Base-by-base conservation (phyloP, 306 rosid genomes). In the Cajanus cajan region DNA sequence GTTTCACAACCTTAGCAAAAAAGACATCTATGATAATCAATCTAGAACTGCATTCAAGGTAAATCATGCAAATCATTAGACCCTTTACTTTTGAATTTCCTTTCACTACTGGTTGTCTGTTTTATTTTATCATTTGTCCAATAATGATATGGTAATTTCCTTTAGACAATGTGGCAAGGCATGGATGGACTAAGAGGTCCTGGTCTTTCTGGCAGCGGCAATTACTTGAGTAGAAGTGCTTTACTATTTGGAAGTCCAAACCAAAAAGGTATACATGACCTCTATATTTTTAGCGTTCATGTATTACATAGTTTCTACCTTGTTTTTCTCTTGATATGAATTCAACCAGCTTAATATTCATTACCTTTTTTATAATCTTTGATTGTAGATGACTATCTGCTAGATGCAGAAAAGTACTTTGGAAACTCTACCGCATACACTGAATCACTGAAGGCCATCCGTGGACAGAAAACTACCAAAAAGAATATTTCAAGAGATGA, bases 101-200 rank as follows among this genome's bases (percentile, higher is more conserved):
- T 68, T 65, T 68, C 18, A 54, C 45, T n/a, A 33, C 6, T 61
- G 2, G 0, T 12, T 13, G 3, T 24, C 15, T 18, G 3, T 68
- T 54, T 36, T 57, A 9, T 62, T 50, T 71, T 7, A 70, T 61
- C 18, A 21, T 37, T 2, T 11, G 44, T 54, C 7, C 66, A 2
- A 65, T 54, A 3, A 28, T 28, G 31, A 16, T 4, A 34, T 55
- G 33, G 45, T 5, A 15, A 70, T 28, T 76, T 70, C 10, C 7
- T 43, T 31, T 51, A 87, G 90, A 80, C 87, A 58, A 85, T 81
- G 81, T 87, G 90, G 90, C 84, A 82, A 28, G 90, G 90, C 45
- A 84, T 84, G 90, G 86, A 87, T 80, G 86, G 85, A 8, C 76
- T 87, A 2, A 74, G 79, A 51, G 90, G 90, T 8, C 90, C 90